Evolutionary conservation across 2,329 filamentous ascomycete genomes (phyloP).

Genomic region (Trichophyton schoenleinii): DNA sequence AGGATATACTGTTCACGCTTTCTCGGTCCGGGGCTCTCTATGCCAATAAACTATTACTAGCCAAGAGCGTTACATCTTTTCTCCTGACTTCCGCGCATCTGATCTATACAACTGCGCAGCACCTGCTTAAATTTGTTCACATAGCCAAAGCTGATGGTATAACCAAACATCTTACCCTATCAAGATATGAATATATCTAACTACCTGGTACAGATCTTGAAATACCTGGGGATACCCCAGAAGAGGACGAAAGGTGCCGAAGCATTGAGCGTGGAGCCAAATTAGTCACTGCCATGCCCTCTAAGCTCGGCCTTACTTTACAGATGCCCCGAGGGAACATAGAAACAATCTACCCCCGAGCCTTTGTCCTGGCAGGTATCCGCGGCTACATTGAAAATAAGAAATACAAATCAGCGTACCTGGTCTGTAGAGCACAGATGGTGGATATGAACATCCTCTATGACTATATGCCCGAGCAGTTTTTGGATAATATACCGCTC

Average conservation of each 20-base stretch:
- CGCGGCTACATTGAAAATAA: slow-evolving; percentile 65
- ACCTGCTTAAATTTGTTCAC: slow-evolving; percentile 90
- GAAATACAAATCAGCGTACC: slow-evolving; percentile 73
- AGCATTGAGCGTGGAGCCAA: slow-evolving; percentile 81
- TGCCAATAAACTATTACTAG: slow-evolving; percentile 59
- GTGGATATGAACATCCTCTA: slow-evolving; percentile 98
- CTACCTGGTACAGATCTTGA: slow-evolving; percentile 51
- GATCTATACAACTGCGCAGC: slow-evolving; percentile 82
- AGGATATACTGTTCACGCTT: slow-evolving; percentile 49
- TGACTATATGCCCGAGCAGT: slow-evolving; percentile 79
- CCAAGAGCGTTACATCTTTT: slow-evolving; percentile 88
- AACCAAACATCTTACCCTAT: slow-evolving; percentile 14
- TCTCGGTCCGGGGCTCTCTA: slow-evolving; percentile 67
- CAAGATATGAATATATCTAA: background rate
- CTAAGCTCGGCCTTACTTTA: slow-evolving; percentile 69
- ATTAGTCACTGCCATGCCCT: slow-evolving; percentile 79
- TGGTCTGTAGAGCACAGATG: slow-evolving; percentile 78
- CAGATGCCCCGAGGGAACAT: slow-evolving; percentile 95
- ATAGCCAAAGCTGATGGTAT: slow-evolving; percentile 54
- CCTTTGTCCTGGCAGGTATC: slow-evolving; percentile 84
- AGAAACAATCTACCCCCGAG: slow-evolving; percentile 86
- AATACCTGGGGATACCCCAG: slow-evolving; percentile 74
- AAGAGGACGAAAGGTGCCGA: slow-evolving; percentile 81
- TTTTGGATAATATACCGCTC: slow-evolving; percentile 59
- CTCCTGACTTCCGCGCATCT: slow-evolving; percentile 68